These are phyloP conservation scores for Macrotyloma uniflorum DNA, from an alignment of 306 rosid species.

Conservation along the genomic window DNA sequence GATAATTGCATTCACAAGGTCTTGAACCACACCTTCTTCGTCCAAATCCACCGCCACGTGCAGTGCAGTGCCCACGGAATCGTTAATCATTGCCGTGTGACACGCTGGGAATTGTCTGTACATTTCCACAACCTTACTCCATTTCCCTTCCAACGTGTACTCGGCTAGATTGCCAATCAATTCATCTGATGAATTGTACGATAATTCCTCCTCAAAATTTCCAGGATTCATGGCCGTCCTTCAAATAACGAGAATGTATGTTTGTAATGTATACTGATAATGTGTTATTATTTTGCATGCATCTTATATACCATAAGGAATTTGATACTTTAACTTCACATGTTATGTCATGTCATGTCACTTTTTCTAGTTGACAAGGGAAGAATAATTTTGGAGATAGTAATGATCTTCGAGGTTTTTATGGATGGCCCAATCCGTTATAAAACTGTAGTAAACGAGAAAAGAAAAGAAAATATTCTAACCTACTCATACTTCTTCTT, in stretches of 20 bases:
- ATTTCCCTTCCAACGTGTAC: slow-evolving; percentile 26
- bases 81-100: neutral
- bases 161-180: neutral
- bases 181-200: neutral
- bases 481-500: neutral
- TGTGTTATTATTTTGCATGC: neutral
- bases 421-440: neutral
- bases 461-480: neutral
- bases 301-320: neutral
- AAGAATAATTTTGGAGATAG: slow-evolving; percentile 1
- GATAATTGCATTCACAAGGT: slow-evolving; percentile 9
- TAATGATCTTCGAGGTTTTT: neutral
- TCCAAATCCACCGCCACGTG: slow-evolving; percentile 20
- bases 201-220: neutral
- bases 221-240: neutral
- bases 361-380: slow-evolving; percentile 31
- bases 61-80: neutral
- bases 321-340: neutral
- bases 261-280: neutral
- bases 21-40: neutral
- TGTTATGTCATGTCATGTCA: neutral
- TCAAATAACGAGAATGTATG: neutral
- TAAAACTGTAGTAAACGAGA: neutral
- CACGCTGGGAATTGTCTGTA: neutral
- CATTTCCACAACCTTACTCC: neutral